phyloP scores from a whole-genome alignment of 108 stramenopile species.

The Cyclostephanos invisitatus region DNA sequence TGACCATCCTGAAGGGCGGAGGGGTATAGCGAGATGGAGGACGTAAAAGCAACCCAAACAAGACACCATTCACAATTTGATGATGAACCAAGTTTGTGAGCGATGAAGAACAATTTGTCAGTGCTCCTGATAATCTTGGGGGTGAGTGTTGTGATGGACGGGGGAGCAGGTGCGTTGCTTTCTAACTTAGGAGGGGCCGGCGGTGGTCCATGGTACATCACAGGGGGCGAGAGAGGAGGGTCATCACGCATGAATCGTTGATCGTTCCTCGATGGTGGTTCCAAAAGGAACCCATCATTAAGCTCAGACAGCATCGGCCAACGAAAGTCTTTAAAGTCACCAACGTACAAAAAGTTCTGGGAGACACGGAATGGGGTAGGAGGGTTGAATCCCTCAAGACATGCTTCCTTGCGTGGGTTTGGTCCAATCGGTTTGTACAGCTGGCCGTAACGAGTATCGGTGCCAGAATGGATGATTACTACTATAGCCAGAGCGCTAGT shows the following conservation, averaged over 20 bases:
- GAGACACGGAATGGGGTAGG: neutral
- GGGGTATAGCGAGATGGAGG: neutral
- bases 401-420: neutral
- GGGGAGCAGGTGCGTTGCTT: too few relatives aligned
- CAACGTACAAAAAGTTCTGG: too few relatives aligned
- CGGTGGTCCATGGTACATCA: too few relatives aligned
- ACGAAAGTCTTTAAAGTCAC: neutral
- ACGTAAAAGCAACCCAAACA: neutral
- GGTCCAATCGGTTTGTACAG: constrained; percentile 13
- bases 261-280: constrained; percentile 1
- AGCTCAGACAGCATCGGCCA: constrained; percentile 6
- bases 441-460: constrained; percentile 4
- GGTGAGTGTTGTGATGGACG: too few relatives aligned
- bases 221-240: too few relatives aligned
- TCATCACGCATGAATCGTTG: too few relatives aligned
- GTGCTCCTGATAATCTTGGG: constrained; percentile 9
- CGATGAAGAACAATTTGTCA: constrained; percentile 16
- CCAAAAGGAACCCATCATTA: constrained; percentile 13
- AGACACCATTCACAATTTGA: neutral
- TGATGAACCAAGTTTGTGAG: constrained; percentile 3
- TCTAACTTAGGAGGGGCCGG: too few relatives aligned
- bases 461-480: too few relatives aligned
- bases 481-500: too few relatives aligned
- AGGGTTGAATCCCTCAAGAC: constrained; percentile 20
- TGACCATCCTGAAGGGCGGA: neutral